Evolutionary conservation across 1,284 basidiomycete species (phyloP).

Genomic region (Cryptococcus deneoformans): DNA sequence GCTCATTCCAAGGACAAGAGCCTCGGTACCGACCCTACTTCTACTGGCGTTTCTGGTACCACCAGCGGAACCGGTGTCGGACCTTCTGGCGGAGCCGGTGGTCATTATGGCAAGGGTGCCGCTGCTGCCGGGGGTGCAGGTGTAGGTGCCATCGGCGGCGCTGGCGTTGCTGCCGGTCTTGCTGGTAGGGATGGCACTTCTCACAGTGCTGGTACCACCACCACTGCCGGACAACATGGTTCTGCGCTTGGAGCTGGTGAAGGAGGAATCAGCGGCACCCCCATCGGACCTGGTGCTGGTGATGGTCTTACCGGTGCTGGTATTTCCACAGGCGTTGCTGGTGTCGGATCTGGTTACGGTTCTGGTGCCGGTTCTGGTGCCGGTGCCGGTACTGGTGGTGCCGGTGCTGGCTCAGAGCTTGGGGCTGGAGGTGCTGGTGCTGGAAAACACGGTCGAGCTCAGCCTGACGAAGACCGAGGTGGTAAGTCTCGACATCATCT

Average conservation of each 20-base stretch:
- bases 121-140: slow-evolving; percentile 9
- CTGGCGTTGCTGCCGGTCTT: slow-evolving; percentile 1
- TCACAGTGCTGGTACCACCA: background rate
- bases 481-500: background rate
- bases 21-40: slow-evolving; percentile 2
- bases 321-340: background rate
- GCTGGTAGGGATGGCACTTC: background rate
- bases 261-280: background rate
- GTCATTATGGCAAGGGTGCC: slow-evolving; percentile 15
- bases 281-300: background rate
- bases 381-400: slow-evolving; percentile 1
- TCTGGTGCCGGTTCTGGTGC: slow-evolving; percentile 3
- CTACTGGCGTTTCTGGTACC: slow-evolving; percentile 10
- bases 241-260: background rate
- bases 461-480: background rate
- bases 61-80: slow-evolving; percentile 16
- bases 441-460: slow-evolving; percentile 16
- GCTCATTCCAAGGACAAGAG: slow-evolving; percentile 1
- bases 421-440: slow-evolving; percentile 5
- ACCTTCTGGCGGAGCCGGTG: slow-evolving; percentile 16
- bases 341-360: slow-evolving; percentile 1
- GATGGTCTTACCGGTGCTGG: background rate
- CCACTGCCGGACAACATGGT: background rate
- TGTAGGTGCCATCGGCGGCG: background rate
- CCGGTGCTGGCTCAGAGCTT: background rate